Conservation (phyloP, 2,329 filamentous ascomycete species). For the Leptographium wingfieldii region DNA sequence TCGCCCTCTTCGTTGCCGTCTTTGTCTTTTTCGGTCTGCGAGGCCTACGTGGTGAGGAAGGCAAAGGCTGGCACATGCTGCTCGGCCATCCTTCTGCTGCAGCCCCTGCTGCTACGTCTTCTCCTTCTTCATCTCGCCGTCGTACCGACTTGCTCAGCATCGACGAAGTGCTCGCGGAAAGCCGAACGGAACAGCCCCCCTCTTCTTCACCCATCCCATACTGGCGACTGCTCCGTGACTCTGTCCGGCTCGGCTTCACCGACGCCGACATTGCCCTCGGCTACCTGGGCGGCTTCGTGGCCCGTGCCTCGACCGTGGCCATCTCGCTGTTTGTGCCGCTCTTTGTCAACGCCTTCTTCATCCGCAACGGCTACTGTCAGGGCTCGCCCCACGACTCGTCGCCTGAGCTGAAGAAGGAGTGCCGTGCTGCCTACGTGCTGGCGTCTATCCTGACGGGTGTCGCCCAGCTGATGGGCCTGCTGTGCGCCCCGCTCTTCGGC, state of each 20-base stretch:
- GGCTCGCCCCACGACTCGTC: slow-evolving; percentile 50
- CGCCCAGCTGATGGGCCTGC: slow-evolving; percentile 72
- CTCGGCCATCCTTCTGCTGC: slow-evolving; percentile 24
- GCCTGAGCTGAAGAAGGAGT: slow-evolving; percentile 71
- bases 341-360: slow-evolving; percentile 84
- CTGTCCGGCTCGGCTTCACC: slow-evolving; percentile 57
- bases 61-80: slow-evolving; percentile 56
- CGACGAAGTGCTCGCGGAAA: slow-evolving; percentile 2
- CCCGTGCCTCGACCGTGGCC: slow-evolving; percentile 83
- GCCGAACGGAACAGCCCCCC: background rate
- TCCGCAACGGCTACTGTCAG: slow-evolving; percentile 65
- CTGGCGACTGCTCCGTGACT: slow-evolving; percentile 45
- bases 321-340: slow-evolving; percentile 93
- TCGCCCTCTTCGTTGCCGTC: slow-evolving; percentile 60
- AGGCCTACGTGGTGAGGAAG: slow-evolving; percentile 57
- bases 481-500: slow-evolving; percentile 79
- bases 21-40: slow-evolving; percentile 71
- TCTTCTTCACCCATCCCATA: slow-evolving; percentile 30
- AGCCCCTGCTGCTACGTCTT: background rate
- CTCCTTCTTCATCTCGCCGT: background rate
- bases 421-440: slow-evolving; percentile 74
- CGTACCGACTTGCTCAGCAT: slow-evolving; percentile 6
- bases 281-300: slow-evolving; percentile 90
- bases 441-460: slow-evolving; percentile 79
- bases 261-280: slow-evolving; percentile 73